Percentiles rank a stretch among this genome's conserved stretches.
phyloP scores from a whole-genome alignment of 345 rosid genomes.

The Aurinia saxatilis region DNA sequence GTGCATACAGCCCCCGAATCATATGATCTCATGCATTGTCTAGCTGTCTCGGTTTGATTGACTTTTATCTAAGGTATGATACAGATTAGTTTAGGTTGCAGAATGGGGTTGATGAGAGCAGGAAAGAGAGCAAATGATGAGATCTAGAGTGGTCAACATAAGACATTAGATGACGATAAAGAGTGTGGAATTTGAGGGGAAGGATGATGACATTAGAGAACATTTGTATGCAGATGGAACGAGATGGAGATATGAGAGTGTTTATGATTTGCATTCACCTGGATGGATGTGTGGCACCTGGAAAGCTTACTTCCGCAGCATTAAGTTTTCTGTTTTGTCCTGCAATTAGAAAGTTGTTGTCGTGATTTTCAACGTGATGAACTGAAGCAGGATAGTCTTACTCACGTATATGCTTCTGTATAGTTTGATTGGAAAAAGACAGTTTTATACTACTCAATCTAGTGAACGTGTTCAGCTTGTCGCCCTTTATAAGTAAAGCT shows the following conservation, averaged over 20 bases:
- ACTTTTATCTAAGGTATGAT: too few species aligned
- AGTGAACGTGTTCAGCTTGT: conserved; percentile 91
- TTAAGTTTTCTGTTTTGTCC: conserved; percentile 50
- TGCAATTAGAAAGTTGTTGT: conserved; percentile 76
- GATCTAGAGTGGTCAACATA: conserved; percentile 43
- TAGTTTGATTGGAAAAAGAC: conserved; percentile 84
- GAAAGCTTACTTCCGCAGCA: conserved; percentile 81
- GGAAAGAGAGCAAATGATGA: too few species aligned
- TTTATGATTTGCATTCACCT: conserved; percentile 97
- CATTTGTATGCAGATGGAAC: conserved; percentile 80
- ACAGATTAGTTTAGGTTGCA: conserved; percentile 16
- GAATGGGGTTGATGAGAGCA: conserved; percentile 18
- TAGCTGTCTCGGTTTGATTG: too few species aligned
- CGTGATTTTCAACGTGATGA: conserved; percentile 91
- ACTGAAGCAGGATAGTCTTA: conserved; percentile 58
- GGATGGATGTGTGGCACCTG: conserved; percentile 89
- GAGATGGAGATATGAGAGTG: conserved; percentile 86
- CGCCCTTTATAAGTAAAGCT: conserved; percentile 66
- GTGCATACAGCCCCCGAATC: too few species aligned
- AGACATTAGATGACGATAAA: conserved; percentile 37
- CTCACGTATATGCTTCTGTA: conserved; percentile 66
- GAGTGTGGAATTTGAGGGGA: conserved; percentile 15
- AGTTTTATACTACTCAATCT: conserved; percentile 71
- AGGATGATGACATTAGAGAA: conserved; percentile 36
- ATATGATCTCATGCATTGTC: too few species aligned